phyloP scores from a whole-genome alignment of 2,329 filamentous ascomycete species.

The Epicoccum nigrum region DNA sequence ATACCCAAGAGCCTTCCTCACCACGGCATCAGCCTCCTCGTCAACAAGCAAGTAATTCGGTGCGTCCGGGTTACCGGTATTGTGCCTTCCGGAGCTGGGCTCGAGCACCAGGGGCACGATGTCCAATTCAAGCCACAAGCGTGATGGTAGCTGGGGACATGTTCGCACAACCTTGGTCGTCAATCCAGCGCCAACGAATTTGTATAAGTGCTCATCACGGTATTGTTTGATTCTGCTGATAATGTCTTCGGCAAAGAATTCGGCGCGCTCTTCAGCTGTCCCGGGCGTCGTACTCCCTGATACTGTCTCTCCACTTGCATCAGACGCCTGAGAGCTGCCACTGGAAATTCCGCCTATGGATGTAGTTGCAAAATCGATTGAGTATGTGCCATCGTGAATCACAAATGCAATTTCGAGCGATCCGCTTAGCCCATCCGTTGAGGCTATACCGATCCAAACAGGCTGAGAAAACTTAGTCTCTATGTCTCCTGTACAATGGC shows the following conservation, averaged over 20 bases:
- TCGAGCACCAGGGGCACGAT: conserved; percentile 72
- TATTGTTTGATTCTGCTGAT: conserved; percentile 64
- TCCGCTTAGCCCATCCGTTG: conserved; percentile 57
- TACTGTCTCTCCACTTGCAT: conserved; percentile 5
- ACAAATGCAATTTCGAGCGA: conserved; percentile 63
- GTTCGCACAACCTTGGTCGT: conserved; percentile 64
- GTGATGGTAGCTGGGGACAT: conserved; percentile 70
- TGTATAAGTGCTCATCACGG: conserved; percentile 69
- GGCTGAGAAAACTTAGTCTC: conserved; percentile 18
- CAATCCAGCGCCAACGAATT: conserved; percentile 77
- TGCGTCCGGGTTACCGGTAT: conserved; percentile 6
- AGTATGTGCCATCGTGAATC: conserved; percentile 75
- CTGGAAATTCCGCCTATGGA: conserved; percentile 10
- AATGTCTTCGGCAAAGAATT: conserved; percentile 62
- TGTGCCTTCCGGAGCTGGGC: conserved; percentile 19
- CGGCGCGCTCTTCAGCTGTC: conserved; percentile 23
- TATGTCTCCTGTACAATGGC: no score
- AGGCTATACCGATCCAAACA: conserved; percentile 68
- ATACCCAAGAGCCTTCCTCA: conserved; percentile 76
- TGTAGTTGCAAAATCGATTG: conserved; percentile 70
- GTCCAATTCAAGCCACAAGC: conserved; percentile 77
- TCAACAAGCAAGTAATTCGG: conserved; percentile 69
- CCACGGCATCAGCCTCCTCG: conserved; percentile 82
- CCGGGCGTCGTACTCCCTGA: conserved; percentile 23
- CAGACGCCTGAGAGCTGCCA: conserved; percentile 9